These are phyloP conservation scores for Zymoseptoria passerinii DNA, from an alignment of 2,329 filamentous ascomycete genomes.

Conservation along the genomic window DNA sequence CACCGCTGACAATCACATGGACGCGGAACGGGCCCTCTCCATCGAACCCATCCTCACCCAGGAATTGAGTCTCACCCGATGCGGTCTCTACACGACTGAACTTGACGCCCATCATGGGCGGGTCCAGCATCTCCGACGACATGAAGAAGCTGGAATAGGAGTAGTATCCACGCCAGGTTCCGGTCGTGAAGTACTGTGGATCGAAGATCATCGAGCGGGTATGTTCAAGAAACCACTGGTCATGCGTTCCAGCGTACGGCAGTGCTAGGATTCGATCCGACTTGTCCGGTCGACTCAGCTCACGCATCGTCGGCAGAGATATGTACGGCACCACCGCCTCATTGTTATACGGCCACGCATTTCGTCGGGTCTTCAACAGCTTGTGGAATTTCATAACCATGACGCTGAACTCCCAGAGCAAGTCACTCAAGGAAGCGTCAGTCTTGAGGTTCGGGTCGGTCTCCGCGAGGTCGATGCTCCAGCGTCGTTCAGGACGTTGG, in stretches of 20 bases:
- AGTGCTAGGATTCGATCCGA: conserved; percentile 2
- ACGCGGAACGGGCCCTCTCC: conserved; percentile 5
- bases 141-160: conserved; percentile 3
- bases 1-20: not conserved
- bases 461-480: not conserved
- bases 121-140: conserved; percentile 3
- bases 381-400: conserved; percentile 1
- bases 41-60: conserved; percentile 5
- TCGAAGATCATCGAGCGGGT: not conserved
- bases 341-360: conserved; percentile 5
- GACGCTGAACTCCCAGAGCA: conserved; percentile 4
- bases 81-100: not conserved
- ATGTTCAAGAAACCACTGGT: conserved; percentile 5
- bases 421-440: not conserved
- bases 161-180: conserved; percentile 9
- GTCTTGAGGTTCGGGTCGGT: not conserved
- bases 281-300: not conserved
- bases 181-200: conserved; percentile 2
- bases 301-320: not conserved
- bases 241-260: conserved; percentile 1
- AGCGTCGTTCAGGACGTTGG: not conserved
- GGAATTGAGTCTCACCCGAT: not conserved
- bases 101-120: conserved; percentile 6
- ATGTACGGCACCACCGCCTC: conserved; percentile 3
- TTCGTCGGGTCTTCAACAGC: not conserved